Base-by-base conservation (phyloP, 2,329 filamentous ascomycete genomes). In the Penicillium sp. region DNA sequence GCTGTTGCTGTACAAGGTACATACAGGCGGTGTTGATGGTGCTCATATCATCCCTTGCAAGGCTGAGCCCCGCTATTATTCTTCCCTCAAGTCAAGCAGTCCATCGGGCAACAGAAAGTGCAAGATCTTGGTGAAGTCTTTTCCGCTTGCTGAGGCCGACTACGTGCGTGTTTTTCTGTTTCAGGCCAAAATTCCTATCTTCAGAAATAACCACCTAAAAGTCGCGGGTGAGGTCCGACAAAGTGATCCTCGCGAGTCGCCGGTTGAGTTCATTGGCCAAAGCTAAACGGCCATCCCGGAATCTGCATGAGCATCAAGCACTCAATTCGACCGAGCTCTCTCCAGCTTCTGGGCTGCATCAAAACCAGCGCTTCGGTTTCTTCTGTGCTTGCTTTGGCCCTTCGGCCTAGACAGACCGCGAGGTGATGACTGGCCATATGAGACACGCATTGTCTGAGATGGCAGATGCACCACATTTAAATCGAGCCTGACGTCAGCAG, bases 401-500 rank as follows among this genome's bases (percentile, higher is more conserved):
- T 10, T 35, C 8, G 10, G 10, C 13, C 12, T 37, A 13, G 25
- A 41, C 28, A 33, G 29, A 3, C 4, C 14, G 14, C 13, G 30
- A 29, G 11, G 30, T 9, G 25, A 12, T 18, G 18, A 11, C 18
- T 19, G 22, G 11, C 1, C 27, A 10, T 27, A 35, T 41, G 37
- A 41, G 43, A 47, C 48, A 50, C 10, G 2, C 13, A 35, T 40
- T 49, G n/a, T 27, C n/a, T 36, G 30, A 40, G 27, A 25, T n/a
- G n/a, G n/a, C n/a, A n/a, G n/a, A n/a, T 30, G 18, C 47, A 30
- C 25, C 5, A 6, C 13, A 36, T 37, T 47, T 4, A 41, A 37
- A 46, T 50, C 22, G n/a, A 29, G 29, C 41, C 16, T 49, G 41
- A 46, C 41, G 36, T 50, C 47, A 49, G 41, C 28, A 42, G 31